Evolutionary conservation across 2,329 filamentous ascomycete genomes (phyloP), one percentile per base, ranked within the genome.

Genomic region (Trichoderma koningiopsis): DNA sequence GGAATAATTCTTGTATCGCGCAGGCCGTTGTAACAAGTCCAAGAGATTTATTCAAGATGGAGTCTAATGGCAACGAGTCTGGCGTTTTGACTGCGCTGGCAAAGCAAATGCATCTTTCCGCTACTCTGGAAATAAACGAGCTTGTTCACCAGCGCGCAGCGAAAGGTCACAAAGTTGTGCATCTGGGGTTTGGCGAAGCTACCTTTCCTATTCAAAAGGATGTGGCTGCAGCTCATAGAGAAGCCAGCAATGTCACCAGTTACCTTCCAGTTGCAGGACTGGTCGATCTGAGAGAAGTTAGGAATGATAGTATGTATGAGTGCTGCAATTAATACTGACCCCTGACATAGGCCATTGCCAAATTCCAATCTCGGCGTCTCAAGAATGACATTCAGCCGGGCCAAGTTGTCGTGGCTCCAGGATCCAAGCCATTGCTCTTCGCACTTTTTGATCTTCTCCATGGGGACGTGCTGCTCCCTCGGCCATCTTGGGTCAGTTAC

Each of bases 1-100:
- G 6, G 1, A n/a, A 43, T n/a, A n/a, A 19, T n/a, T 4, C 5
- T 8, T 6, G n/a, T 4, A n/a, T n/a, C 2, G 4, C 10, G 6
- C 40, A n/a, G 6, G 8, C 5, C 8, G 6, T 19, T n/a, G 4
- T 8, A 10, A 7, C 8, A 16, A n/a, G 6, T 19, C 16, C 4
- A 43, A 43, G n/a, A 43, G n/a, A 43, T 4, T 8, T 5, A 43
- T 40, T 40, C 14, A 43, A 43, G 2, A 43, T 43, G 40, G 40
- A n/a, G 8, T 43, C 40, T 4, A 43, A n/a, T 3, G 19, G n/a
- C 2, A n/a, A 3, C 0, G 19, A 43, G 8, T 43, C 16, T 14
- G 40, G 7, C 40, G 40, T 43, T 3, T 43, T 43, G 40, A n/a
- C 40, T n/a, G 19, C 40, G 40, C 3, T 43, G 16, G 40, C 40